Conservation (phyloP, 352 stramenopile species). For the Phytophthora cactorum region DNA sequence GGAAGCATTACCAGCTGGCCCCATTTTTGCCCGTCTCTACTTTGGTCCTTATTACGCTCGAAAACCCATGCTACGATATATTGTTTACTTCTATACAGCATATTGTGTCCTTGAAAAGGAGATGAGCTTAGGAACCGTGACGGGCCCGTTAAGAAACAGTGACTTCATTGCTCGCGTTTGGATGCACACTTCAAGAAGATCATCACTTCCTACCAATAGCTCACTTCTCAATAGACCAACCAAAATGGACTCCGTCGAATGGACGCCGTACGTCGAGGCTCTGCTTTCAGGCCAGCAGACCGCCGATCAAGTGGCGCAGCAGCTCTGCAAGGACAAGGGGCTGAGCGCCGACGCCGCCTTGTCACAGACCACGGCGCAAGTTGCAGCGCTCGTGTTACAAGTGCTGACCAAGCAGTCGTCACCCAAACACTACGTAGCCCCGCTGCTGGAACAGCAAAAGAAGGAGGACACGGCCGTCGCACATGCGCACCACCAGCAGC, state of each 20-base stretch:
- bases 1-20: slow-evolving; percentile 35
- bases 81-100: background rate
- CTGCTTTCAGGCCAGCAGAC: slow-evolving; percentile 18
- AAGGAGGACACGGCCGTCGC: slow-evolving; percentile 31
- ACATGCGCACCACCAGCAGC: slow-evolving; percentile 41
- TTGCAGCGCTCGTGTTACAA: slow-evolving; percentile 40
- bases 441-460: slow-evolving; percentile 47
- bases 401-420: slow-evolving; percentile 24
- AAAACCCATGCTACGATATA: background rate
- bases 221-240: background rate
- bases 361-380: slow-evolving; percentile 21
- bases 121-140: background rate
- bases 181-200: slow-evolving; percentile 16
- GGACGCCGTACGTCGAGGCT: slow-evolving; percentile 34
- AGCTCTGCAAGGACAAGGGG: slow-evolving; percentile 42
- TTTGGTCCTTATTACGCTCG: slow-evolving; percentile 14
- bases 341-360: slow-evolving; percentile 23
- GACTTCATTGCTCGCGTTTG: slow-evolving; percentile 13
- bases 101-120: background rate
- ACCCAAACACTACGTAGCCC: slow-evolving; percentile 53
- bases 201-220: background rate
- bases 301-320: slow-evolving; percentile 28
- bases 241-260: slow-evolving; percentile 32
- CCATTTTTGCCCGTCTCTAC: slow-evolving; percentile 29
- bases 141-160: background rate